Conservation (phyloP, 2,329 filamentous ascomycete genomes). For the Hypoxylon sp. region DNA sequence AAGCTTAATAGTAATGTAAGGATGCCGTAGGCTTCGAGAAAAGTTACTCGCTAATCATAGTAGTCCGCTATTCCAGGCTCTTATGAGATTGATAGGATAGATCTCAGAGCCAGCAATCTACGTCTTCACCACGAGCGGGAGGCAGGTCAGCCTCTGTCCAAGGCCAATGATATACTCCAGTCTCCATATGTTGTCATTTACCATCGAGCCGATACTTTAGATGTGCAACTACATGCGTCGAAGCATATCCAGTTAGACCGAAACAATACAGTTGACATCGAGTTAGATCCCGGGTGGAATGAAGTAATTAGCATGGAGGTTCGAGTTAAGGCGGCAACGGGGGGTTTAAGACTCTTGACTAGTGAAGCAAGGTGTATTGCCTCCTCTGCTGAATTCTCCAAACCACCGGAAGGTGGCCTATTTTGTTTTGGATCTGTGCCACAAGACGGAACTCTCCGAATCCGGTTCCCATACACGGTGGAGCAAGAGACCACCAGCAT, state of each 20-base stretch:
- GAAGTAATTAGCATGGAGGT: conserved; percentile 72
- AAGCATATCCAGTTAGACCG: conserved; percentile 84
- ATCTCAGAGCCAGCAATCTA: conserved; percentile 75
- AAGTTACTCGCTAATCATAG: conserved; percentile 53
- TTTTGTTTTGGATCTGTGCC: conserved; percentile 67
- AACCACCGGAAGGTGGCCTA: conserved; percentile 67
- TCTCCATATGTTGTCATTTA: conserved; percentile 79
- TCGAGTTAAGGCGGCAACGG: conserved; percentile 74
- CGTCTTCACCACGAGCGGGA: conserved; percentile 76
- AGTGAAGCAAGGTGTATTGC: conserved; percentile 69
- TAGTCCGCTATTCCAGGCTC: conserved; percentile 78
- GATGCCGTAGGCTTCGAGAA: conserved; percentile 14
- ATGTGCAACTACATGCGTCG: conserved; percentile 76
- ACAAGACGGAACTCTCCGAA: conserved; percentile 63
- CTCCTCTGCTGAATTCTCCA: conserved; percentile 61
- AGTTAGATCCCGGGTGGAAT: conserved; percentile 82
- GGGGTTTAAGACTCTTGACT: conserved; percentile 74
- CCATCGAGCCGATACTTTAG: conserved; percentile 77
- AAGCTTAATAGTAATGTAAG: conserved; percentile 63
- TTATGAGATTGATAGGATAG: conserved; percentile 81
- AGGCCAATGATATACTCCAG: conserved; percentile 67
- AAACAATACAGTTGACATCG: conserved; percentile 82
- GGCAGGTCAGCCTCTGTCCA: conserved; percentile 62
- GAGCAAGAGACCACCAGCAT: conserved; percentile 82
- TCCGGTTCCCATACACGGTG: conserved; percentile 85